Conservation (phyloP, 495 filamentous ascomycete genomes). For the Patellaria atrata region DNA sequence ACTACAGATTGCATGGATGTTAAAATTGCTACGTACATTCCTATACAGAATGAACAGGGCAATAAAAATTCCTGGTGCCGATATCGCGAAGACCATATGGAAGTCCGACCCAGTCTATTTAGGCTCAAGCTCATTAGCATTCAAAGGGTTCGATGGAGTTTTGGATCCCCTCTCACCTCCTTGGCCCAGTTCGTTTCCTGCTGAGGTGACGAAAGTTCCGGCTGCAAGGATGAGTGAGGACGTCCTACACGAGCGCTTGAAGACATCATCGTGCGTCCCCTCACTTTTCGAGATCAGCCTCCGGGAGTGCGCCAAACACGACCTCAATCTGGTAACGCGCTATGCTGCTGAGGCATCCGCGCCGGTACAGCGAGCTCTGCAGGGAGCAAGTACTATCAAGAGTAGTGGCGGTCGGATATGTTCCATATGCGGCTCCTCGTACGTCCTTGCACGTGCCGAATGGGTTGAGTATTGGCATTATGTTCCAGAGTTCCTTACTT, state of each 20-base stretch:
- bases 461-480: constrained; percentile 67
- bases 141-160: neutral
- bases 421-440: constrained; percentile 44
- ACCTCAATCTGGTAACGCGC: no score
- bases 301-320: constrained; percentile 32
- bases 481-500: constrained; percentile 11
- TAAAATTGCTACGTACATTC: no score
- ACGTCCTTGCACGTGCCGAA: constrained; percentile 43
- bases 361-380: no score
- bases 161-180: neutral
- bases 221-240: neutral
- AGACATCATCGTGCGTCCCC: constrained; percentile 15
- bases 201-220: neutral
- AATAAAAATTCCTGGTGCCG: no score
- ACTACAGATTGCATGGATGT: no score
- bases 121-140: constrained; percentile 4
- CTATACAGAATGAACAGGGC: no score
- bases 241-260: neutral
- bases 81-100: no score
- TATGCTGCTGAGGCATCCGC: no score
- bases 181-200: constrained; percentile 7
- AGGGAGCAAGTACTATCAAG: constrained; percentile 3
- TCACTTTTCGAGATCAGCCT: constrained; percentile 47
- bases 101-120: constrained; percentile 32
- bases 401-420: constrained; percentile 39